These are phyloP conservation scores for Cystobasidiopsis lactophilus DNA, from an alignment of 768 basidiomycete species.

Conservation along the genomic window DNA sequence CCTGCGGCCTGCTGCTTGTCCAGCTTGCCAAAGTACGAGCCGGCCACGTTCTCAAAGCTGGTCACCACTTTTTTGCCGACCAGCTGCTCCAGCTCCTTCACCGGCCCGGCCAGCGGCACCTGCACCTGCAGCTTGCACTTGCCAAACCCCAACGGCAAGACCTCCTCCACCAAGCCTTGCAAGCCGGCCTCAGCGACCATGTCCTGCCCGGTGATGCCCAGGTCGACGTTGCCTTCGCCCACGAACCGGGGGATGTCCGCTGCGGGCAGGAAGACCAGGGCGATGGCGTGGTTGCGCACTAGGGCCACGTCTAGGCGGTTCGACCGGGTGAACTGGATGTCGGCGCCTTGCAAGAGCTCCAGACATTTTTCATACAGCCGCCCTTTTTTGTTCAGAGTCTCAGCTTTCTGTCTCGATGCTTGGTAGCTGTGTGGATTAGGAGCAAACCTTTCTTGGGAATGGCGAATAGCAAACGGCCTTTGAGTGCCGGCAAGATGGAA, in stretches of 20 bases:
- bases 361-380: slow-evolving; percentile 78
- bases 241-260: slow-evolving; percentile 96
- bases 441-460: slow-evolving; percentile 95
- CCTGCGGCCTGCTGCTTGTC: slow-evolving; percentile 41
- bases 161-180: slow-evolving; percentile 46
- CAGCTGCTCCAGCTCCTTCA: slow-evolving; percentile 53
- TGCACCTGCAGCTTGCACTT: slow-evolving; percentile 66
- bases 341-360: slow-evolving; percentile 67
- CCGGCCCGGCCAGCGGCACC: slow-evolving; percentile 52
- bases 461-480: slow-evolving; percentile 40
- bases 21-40: slow-evolving; percentile 46
- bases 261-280: slow-evolving; percentile 88
- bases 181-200: slow-evolving; percentile 30
- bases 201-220: slow-evolving; percentile 96
- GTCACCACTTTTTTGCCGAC: slow-evolving; percentile 85
- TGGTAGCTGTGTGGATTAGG: slow-evolving; percentile 1
- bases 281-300: slow-evolving; percentile 79
- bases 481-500: no score
- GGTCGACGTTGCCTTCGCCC: slow-evolving; percentile 84
- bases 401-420: neutral
- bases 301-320: slow-evolving; percentile 77
- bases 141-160: slow-evolving; percentile 70
- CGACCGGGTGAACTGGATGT: slow-evolving; percentile 77
- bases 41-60: slow-evolving; percentile 74
- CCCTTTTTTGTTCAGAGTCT: slow-evolving; percentile 32